phyloP scores from a whole-genome alignment of 345 rosid species.

The Brassica carinata region DNA sequence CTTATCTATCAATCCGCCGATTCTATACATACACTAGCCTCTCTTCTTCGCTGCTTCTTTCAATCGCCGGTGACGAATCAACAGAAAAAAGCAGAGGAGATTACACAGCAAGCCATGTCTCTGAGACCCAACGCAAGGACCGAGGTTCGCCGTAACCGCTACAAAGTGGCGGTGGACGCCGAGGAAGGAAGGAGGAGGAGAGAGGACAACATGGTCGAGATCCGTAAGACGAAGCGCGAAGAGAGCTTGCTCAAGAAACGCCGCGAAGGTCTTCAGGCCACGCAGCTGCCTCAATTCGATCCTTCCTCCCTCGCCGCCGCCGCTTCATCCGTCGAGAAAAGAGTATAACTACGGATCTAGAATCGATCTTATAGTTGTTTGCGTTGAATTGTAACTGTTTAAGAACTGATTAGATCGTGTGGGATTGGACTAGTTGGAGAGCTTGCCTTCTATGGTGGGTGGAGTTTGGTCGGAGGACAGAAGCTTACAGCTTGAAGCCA shows the following conservation, averaged over 20 bases:
- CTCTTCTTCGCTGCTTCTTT: background rate
- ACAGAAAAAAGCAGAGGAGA: background rate
- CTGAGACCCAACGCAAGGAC: conserved; percentile 75
- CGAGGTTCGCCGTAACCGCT: conserved; percentile 70
- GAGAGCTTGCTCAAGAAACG: conserved; percentile 90
- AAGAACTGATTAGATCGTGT: conserved; percentile 17
- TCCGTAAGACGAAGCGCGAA: conserved; percentile 81
- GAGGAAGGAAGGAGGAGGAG: conserved; percentile 87
- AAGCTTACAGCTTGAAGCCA: conserved; percentile 67
- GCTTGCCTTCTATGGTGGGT: conserved; percentile 71
- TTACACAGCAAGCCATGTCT: conserved; percentile 48
- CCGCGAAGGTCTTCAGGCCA: conserved; percentile 71
- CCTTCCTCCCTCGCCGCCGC: conserved; percentile 45
- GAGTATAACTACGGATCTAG: conserved; percentile 44
- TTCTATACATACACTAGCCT: background rate
- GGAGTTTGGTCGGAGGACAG: conserved; percentile 67
- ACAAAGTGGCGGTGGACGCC: conserved; percentile 85
- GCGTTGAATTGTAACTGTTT: background rate
- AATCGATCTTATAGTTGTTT: background rate
- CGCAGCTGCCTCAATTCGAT: conserved; percentile 43
- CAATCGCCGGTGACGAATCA: background rate
- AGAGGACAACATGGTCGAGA: conserved; percentile 94
- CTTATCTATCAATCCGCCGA: conserved; percentile 25
- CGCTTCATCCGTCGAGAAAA: conserved; percentile 57
- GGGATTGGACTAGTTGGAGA: conserved; percentile 54